phyloP scores from a whole-genome alignment of 2,329 filamentous ascomycete genomes.

The Mycocentrospora acerina region DNA sequence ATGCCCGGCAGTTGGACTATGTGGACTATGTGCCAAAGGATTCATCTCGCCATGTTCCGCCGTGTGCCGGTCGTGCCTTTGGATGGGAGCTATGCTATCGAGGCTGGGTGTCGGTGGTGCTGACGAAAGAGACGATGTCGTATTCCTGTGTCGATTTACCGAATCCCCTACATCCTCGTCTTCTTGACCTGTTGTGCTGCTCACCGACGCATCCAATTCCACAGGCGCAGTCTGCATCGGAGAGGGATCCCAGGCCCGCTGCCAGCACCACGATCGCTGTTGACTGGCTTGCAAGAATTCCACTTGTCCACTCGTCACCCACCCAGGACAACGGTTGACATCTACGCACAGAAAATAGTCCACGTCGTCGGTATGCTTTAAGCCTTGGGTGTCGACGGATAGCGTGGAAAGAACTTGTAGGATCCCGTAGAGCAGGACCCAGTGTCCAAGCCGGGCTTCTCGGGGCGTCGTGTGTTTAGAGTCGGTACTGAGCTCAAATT shows the following conservation, averaged over 20 bases:
- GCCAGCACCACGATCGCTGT: conserved; percentile 40
- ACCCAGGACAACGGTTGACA: conserved; percentile 40
- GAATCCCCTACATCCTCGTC: neutral
- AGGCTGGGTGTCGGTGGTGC: too few relatives aligned
- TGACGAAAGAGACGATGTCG: conserved; percentile 21
- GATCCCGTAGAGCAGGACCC: conserved; percentile 47
- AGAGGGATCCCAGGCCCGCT: conserved; percentile 32
- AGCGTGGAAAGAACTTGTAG: conserved; percentile 46
- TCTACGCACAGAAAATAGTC: conserved; percentile 45
- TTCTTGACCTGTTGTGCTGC: neutral
- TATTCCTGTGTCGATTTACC: neutral
- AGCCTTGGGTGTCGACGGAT: conserved; percentile 43
- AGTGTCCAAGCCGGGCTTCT: conserved; percentile 47
- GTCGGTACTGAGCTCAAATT: conserved; percentile 43
- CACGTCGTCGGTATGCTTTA: conserved; percentile 41
- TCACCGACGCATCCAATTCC: conserved; percentile 35
- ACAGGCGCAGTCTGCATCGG: conserved; percentile 23
- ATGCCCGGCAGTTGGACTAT: conserved; percentile 3
- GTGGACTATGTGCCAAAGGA: conserved; percentile 15
- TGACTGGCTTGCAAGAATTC: conserved; percentile 34
- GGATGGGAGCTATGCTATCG: conserved; percentile 4
- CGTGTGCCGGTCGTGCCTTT: conserved; percentile 20
- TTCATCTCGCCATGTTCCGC: conserved; percentile 32
- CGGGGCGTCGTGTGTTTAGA: conserved; percentile 37
- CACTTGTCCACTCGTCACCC: conserved; percentile 33